Evolutionary conservation across 2,329 filamentous ascomycete species (phyloP), one percentile per base, ranked within the genome.

Genomic region (Cryoendolithus antarcticus): DNA sequence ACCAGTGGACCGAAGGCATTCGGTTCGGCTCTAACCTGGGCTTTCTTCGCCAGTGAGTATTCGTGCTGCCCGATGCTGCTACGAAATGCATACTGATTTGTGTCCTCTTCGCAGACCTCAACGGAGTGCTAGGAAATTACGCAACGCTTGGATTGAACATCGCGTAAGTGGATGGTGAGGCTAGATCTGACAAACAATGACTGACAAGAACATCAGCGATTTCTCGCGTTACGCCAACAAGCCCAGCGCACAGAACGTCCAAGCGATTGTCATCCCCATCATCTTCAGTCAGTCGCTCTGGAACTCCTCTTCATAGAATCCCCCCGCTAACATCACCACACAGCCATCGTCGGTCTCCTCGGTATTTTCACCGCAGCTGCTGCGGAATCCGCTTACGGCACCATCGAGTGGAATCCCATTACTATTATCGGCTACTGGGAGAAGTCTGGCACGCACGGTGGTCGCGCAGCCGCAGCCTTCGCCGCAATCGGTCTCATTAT

Each of bases 361-460:
- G 74, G 74, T 24, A 75, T 77, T 46, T 63, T 74, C 31, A 72
- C 73, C 7, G 71, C 74, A 0, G 71, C 70, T 0, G 72, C 74
- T 5, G 64, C 64, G 19, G 60, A 65, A 31, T 63, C 69, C 5
- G 66, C 70, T 39, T 72, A 69, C 35, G 72, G 70, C 39, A 44
- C 63, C 21, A 60, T 66, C 24, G 38, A 63, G 41, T 55, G 52
- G 52, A 55, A 55, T 37, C 52, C 52, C 2, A 41, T 54, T 7
- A 45, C 50, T 12, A 55, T 55, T 37, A 65, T 67, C 46, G 61
- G 62, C 1, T 37, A 46, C 21, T 55, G 52, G 52, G 33, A 44
- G 37, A 38, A 33, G 4, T 43, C 36, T 32, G 51, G 50, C 11
- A 48, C 48, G 6, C 44, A 43, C 9, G 43, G 44, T 8, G 47